Conservation (phyloP, 768 basidiomycete species). For the Rhizopogon rudus region DNA sequence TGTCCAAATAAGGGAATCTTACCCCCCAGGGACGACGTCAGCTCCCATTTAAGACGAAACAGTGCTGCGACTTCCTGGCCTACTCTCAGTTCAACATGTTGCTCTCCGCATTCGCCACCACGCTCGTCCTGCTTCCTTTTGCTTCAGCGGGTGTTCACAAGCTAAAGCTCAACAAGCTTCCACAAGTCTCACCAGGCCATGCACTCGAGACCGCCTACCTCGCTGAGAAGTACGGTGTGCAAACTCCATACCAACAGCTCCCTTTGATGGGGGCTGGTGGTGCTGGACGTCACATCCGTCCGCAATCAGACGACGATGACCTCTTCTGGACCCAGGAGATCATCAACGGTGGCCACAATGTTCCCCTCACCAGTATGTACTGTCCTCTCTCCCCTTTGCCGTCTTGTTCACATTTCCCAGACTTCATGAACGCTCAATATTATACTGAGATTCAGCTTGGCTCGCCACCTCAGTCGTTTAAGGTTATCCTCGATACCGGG, state of each 20-base stretch:
- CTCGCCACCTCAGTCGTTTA: constrained; percentile 82
- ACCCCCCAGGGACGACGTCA: constrained; percentile 1
- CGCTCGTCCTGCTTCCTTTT: constrained; percentile 40
- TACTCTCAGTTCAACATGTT: constrained; percentile 33
- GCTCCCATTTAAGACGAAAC: constrained; percentile 20
- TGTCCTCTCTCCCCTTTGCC: neutral
- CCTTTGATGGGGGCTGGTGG: constrained; percentile 76
- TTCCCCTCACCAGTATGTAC: constrained; percentile 83
- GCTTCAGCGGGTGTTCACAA: constrained; percentile 62
- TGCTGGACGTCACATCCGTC: constrained; percentile 54
- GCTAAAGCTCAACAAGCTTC: constrained; percentile 86
- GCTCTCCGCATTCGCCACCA: constrained; percentile 34
- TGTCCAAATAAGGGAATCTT: constrained; percentile 7
- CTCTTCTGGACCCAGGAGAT: constrained; percentile 80
- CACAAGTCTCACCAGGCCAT: constrained; percentile 55
- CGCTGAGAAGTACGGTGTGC: constrained; percentile 84
- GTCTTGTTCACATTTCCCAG: constrained; percentile 34
- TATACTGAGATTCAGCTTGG: constrained; percentile 85
- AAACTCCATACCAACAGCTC: constrained; percentile 38
- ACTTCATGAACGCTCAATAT: constrained; percentile 99
- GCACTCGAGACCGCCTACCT: constrained; percentile 77
- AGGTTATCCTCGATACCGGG: constrained; percentile 95
- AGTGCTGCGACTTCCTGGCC: constrained; percentile 3
- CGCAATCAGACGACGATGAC: constrained; percentile 47
- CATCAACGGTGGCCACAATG: constrained; percentile 70